Evolutionary conservation across 345 rosid genomes (phyloP).

Genomic region (Rhizophora mangle): DNA sequence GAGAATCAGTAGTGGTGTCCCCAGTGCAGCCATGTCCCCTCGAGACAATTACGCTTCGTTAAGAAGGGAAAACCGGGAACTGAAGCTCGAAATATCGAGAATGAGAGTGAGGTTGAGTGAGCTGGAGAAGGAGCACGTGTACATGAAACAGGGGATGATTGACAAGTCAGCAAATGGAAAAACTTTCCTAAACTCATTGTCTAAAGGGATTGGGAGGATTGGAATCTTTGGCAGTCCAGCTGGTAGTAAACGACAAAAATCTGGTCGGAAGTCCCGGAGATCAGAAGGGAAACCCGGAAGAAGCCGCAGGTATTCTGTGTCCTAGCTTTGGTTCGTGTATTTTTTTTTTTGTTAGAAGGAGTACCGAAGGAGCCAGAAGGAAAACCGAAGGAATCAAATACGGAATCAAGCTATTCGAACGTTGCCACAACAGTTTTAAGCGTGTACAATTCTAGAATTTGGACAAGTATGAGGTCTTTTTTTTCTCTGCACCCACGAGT

Average conservation of each 20-base stretch:
- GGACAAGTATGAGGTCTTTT: not conserved
- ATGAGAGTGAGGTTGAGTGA: conserved; percentile 72
- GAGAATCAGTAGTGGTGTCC: conserved; percentile 68
- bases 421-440: too few species aligned
- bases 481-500: not conserved
- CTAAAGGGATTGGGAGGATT: conserved; percentile 75
- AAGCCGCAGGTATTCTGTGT: conserved; percentile 50
- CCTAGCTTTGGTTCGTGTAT: conserved; percentile 21
- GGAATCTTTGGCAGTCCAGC: conserved; percentile 49
- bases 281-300: conserved; percentile 51
- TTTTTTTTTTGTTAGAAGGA: too few species aligned
- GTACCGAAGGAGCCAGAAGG: too few species aligned
- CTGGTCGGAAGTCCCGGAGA: conserved; percentile 47
- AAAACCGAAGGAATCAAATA: too few species aligned
- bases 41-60: conserved; percentile 66
- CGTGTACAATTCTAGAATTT: not conserved
- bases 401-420: too few species aligned
- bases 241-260: conserved; percentile 50
- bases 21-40: conserved; percentile 72
- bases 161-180: conserved; percentile 65
- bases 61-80: conserved; percentile 67
- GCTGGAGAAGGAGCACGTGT: conserved; percentile 63
- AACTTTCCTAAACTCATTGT: conserved; percentile 62
- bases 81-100: conserved; percentile 68
- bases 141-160: conserved; percentile 66